Percentiles rank a stretch among this genome's conserved stretches.
Conservation (phyloP, 768 basidiomycete species). For the Leccinum aurantiacum region DNA sequence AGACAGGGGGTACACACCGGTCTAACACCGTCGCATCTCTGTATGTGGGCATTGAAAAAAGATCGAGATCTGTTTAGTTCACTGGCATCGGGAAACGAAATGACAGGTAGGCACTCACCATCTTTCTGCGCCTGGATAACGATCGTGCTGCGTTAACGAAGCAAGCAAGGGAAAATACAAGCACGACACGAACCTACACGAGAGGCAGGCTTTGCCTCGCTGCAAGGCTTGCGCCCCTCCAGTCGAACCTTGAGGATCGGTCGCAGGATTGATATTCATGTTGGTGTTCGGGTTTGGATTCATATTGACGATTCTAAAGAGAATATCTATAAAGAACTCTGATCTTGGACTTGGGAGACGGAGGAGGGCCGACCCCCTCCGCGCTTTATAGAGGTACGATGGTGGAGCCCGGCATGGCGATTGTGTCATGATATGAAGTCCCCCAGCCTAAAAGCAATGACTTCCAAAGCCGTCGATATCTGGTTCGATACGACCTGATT, state of each 20-base stretch:
- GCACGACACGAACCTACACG: conserved; percentile 45
- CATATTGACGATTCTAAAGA: neutral
- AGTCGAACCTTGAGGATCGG: conserved; percentile 6
- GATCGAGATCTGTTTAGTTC: neutral
- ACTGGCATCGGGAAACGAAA: neutral
- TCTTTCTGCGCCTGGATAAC: conserved; percentile 45
- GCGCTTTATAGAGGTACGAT: neutral
- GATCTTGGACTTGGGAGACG: neutral
- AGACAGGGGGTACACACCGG: conserved; percentile 67
- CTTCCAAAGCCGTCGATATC: neutral
- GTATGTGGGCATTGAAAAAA: neutral
- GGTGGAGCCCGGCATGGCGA: neutral
- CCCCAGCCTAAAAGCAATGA: neutral
- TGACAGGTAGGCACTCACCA: conserved; percentile 32
- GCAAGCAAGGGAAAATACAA: neutral
- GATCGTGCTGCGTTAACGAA: neutral
- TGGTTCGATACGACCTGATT: neutral
- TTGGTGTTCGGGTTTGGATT: neutral
- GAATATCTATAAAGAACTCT: neutral
- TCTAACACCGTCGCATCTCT: conserved; percentile 69
- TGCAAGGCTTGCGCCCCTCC: conserved; percentile 32
- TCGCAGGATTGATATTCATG: conserved; percentile 3
- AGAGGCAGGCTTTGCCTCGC: conserved; percentile 50
- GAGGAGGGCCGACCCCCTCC: neutral
- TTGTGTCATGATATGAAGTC: neutral